Evolutionary conservation across 192 early-diverging fungal genomes (phyloP), one percentile per base, ranked within the genome.

Genomic region (Oehlia diaphana): DNA sequence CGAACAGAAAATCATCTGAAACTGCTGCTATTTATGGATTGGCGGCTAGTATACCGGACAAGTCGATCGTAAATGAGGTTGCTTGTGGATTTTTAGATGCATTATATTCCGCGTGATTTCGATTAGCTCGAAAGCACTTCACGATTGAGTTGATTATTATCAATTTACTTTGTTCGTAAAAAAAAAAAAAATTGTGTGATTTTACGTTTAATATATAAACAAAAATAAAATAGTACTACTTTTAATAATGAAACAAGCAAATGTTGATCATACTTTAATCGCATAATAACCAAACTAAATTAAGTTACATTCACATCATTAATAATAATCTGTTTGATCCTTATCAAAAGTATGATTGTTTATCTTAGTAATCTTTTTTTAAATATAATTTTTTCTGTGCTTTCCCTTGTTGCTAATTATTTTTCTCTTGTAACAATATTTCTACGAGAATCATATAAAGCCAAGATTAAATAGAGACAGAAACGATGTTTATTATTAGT

Each of bases 1-100:
- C 95, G 9, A 83, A 85, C 21, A 87, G 85, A 23, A 92, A 92
- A 77, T 87, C 86, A 47, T 92, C 93, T 28, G 93, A 92, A 0
- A 91, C 93, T 8, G 94, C 96, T 14, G 95, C 96, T 50, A 91
- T 99, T 69, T 99, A 99, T 74, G 97, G 97, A 42, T 94, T 95
- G 83, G 95, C 96, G 12, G 93, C 95, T 16, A 93, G 90, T 12
- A 88, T 99, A 4, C 96, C 97, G 0, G 94, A 97, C 76, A 86
- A 92, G 16, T 91, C 89, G 23, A 93, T 99, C 68, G 90, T 97
- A 39, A 90, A 90, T 72, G 97, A 99, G 77, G 93, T 99, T 39
- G 90, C 93, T 47, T 81, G 86, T 49, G 95, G 95, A 10, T 99
- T 95, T 84, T 88, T 99, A 65, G 96, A 99, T 83, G 88, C 92